Evolutionary conservation across 345 rosid species (phyloP).

Genomic region (Nasturtium officinale): DNA sequence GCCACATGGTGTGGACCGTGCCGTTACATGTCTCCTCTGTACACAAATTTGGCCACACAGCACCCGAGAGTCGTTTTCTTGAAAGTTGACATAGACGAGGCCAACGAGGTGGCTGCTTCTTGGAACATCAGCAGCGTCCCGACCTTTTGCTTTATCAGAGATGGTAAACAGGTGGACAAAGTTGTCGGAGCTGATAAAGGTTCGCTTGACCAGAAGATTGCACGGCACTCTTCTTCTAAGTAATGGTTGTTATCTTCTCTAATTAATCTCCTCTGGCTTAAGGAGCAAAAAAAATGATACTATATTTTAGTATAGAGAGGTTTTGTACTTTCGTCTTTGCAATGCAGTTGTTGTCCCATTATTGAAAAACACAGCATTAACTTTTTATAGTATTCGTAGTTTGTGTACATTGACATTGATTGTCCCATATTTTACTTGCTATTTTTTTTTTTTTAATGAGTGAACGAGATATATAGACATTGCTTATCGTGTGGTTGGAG

Average conservation of each 20-base stretch:
- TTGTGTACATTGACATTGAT: too few relatives aligned
- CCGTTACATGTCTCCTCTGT: conserved; percentile 82
- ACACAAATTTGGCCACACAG: conserved; percentile 68
- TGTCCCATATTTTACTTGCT: too few relatives aligned
- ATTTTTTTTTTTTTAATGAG: too few relatives aligned
- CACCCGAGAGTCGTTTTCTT: conserved; percentile 71
- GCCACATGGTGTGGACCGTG: conserved; percentile 98
- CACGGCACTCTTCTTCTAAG: conserved; percentile 53
- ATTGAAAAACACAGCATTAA: conserved; percentile 2
- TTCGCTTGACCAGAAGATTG: conserved; percentile 67
- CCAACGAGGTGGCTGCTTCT: conserved; percentile 42
- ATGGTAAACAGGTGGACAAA: conserved; percentile 83
- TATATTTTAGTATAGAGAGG: background rate
- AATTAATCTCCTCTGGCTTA: background rate
- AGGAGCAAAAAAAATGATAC: background rate
- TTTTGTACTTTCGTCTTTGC: background rate
- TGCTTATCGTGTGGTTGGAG: too few relatives aligned
- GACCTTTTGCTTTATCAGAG: conserved; percentile 63
- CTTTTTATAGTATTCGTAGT: conserved; percentile 1
- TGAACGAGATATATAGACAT: too few relatives aligned
- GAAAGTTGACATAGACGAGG: conserved; percentile 59
- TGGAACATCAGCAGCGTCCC: conserved; percentile 89
- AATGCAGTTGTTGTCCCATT: conserved; percentile 2
- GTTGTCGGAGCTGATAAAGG: conserved; percentile 86
- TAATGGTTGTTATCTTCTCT: background rate